Base-by-base conservation (phyloP, 495 filamentous ascomycete genomes). In the Lasiosphaeriaceae sp. region DNA sequence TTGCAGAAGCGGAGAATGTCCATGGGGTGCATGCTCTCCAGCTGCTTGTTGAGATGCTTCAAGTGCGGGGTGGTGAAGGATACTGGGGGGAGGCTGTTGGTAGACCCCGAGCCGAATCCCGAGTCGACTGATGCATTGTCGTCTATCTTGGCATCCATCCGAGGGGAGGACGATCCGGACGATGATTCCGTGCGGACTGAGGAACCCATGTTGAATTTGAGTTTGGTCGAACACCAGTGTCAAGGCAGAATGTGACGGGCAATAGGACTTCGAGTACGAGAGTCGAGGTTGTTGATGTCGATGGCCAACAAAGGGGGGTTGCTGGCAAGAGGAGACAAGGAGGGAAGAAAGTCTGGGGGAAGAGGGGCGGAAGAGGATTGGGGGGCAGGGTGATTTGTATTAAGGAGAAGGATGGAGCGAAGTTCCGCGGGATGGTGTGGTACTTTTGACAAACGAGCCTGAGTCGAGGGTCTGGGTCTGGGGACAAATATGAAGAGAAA, bases 1-100 rank as follows among this genome's bases (percentile, higher is more conserved):
- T 91, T 86, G 79, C 87, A 91, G 90, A 96, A 97, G 77, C 82
- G 86, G 54, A 98, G 80, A 66, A 97, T 87, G 62, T 96, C 93
- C 85, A 74, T 61, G 31, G 78, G 72, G 60, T 90, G 83, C 65
- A 96, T 88, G 62, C 83, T 84, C 65, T 91, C 86, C 58, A 98
- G 75, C 67, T 95, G 90, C 60, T 82, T 77, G 79, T 98, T 98
- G 60, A 98, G 76, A 72, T 92, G 90, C 64, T 87, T 86, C 50
- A 97, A 79, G 74, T 98, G 95, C 41, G 86, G 83, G 73, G 86
- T 87, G 47, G 91, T 92, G 80, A 98, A 93, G 67, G 86, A 85
- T 61, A 97, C 81, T 24, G 61, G 48, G 16, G 71, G 71, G 14
- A 70, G 67, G 64, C 61, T 62, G 53, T 56, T 60, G 8, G 73